These are phyloP conservation scores for Rhodotorula paludigena DNA, from an alignment of 768 basidiomycete genomes.

Conservation along the genomic window DNA sequence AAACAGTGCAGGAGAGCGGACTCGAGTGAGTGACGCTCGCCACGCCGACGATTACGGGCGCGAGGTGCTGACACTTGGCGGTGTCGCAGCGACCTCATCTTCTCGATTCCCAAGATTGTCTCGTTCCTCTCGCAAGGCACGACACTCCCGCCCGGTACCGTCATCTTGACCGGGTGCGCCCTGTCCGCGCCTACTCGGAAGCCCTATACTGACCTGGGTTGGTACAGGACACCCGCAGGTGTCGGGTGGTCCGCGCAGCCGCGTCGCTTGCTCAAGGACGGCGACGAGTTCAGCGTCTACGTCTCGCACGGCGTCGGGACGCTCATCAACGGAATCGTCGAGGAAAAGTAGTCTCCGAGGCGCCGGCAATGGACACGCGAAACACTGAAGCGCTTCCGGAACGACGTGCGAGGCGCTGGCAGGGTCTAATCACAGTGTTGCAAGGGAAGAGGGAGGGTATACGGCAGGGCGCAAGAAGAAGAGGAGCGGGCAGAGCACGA, in stretches of 20 bases:
- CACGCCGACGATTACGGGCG: rapidly evolving
- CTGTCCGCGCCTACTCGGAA: background rate
- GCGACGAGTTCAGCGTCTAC: conserved; percentile 43
- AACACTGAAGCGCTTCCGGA: too few species aligned
- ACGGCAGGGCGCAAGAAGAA: background rate
- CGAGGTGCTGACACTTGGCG: background rate
- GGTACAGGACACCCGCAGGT: conserved; percentile 37
- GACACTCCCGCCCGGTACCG: conserved; percentile 46
- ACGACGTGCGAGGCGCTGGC: background rate
- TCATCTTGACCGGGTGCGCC: conserved; percentile 48
- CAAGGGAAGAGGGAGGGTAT: background rate
- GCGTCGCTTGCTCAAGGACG: conserved; percentile 37
- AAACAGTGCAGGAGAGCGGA: conserved; percentile 44
- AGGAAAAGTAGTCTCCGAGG: conserved; percentile 46
- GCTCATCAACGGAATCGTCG: conserved; percentile 47
- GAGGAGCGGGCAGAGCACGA: background rate
- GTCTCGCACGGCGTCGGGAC: conserved; percentile 43
- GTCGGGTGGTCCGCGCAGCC: conserved; percentile 39
- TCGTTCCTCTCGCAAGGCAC: conserved; percentile 49
- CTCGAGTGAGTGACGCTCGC: conserved; percentile 43
- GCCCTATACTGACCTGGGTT: background rate
- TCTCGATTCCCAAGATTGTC: conserved; percentile 46
- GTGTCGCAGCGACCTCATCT: conserved; percentile 47
- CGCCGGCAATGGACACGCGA: too few species aligned
- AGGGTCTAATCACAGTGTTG: background rate